Evolutionary conservation across 176 grass and related monocot genomes (phyloP).

Genomic region (Miscanthus lutarioriparius): DNA sequence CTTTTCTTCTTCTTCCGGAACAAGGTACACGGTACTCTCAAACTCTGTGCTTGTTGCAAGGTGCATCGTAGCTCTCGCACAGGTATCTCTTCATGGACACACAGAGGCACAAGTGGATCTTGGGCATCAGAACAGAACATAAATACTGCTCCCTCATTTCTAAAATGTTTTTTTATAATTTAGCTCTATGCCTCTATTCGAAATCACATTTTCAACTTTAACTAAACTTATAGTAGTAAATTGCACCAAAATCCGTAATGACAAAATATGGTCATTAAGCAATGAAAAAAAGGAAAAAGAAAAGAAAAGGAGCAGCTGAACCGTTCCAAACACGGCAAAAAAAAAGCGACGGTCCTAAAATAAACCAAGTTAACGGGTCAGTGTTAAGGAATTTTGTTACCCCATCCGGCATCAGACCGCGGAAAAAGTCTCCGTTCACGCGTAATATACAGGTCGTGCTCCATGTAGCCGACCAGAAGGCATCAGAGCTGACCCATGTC

Average conservation of each 20-base stretch:
- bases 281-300: not conserved
- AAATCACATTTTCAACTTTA: not conserved
- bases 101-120: not conserved
- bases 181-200: not conserved
- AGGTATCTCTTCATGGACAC: not conserved
- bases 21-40: not conserved
- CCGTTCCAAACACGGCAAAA: not conserved
- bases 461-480: constrained; percentile 5
- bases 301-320: not conserved
- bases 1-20: not conserved
- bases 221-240: not conserved
- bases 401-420: not conserved
- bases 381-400: not conserved
- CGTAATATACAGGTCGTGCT: not conserved
- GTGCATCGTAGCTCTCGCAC: too few species aligned
- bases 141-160: not conserved
- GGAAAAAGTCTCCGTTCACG: not conserved
- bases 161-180: too few species aligned
- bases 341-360: not conserved
- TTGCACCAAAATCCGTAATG: not conserved
- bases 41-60: not conserved
- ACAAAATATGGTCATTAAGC: not conserved
- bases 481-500: not conserved
- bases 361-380: not conserved
- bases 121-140: not conserved